Evolutionary conservation across 768 basidiomycete species (phyloP).

Genomic region (Russula dissimulans): DNA sequence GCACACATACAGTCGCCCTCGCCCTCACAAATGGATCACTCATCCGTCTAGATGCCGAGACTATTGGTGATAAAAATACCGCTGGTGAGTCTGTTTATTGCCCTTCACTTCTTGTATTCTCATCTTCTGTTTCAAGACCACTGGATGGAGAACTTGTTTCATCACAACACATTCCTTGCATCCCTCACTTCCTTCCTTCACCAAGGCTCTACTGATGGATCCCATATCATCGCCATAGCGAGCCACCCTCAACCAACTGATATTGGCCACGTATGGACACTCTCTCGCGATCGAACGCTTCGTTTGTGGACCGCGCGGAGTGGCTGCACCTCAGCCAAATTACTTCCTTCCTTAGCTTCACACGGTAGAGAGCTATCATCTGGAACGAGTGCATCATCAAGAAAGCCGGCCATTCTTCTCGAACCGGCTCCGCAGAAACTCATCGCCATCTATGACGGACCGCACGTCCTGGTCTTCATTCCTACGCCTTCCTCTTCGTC

Average conservation of each 20-base stretch:
- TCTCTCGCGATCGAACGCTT: slow-evolving; percentile 80
- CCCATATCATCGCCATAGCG: slow-evolving; percentile 63
- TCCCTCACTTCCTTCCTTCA: slow-evolving; percentile 57
- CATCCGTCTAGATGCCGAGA: slow-evolving; percentile 60
- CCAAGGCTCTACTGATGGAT: slow-evolving; percentile 36
- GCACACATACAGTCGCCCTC: slow-evolving; percentile 56
- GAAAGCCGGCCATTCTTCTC: slow-evolving; percentile 40
- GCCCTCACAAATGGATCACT: slow-evolving; percentile 52
- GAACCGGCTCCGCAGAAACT: slow-evolving; percentile 54
- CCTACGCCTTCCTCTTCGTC: slow-evolving; percentile 54
- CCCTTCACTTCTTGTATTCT: neutral
- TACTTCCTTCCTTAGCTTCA: slow-evolving; percentile 33
- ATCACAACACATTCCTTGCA: slow-evolving; percentile 58
- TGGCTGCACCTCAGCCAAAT: slow-evolving; percentile 59
- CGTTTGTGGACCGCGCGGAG: slow-evolving; percentile 76
- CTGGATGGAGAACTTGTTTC: slow-evolving; percentile 59
- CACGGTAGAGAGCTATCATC: slow-evolving; percentile 27
- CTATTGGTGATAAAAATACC: slow-evolving; percentile 40
- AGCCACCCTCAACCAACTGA: slow-evolving; percentile 71
- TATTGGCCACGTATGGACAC: slow-evolving; percentile 66
- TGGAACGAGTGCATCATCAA: slow-evolving; percentile 25
- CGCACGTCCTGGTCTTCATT: slow-evolving; percentile 63
- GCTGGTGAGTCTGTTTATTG: slow-evolving; percentile 42
- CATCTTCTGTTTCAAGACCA: slow-evolving; percentile 38
- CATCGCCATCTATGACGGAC: slow-evolving; percentile 53